A percentile compares a stretch with the other conserved stretches of the same genome.
phyloP scores from a whole-genome alignment of 129 eudicot genomes.

The Artemisia annua region DNA sequence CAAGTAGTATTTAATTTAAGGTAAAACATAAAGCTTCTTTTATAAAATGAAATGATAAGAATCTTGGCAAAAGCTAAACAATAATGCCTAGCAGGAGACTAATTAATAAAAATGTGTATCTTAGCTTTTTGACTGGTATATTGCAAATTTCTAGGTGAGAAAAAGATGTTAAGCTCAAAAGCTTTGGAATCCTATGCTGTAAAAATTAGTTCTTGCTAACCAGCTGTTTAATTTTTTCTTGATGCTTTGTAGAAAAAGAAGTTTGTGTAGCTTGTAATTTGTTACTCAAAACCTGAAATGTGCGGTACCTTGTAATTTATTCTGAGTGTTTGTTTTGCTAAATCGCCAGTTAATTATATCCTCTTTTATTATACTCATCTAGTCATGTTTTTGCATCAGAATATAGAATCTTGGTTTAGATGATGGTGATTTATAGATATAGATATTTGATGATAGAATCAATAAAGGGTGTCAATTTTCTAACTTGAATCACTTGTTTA shows the following conservation, averaged over 20 bases:
- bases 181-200: conserved; percentile 81
- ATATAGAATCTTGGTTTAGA: too few relatives aligned
- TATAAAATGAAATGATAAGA: conserved; percentile 63
- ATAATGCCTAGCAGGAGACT: conserved; percentile 76
- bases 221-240: conserved; percentile 17
- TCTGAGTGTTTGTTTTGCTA: too few relatives aligned
- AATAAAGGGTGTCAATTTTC: not conserved
- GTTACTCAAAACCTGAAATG: not conserved
- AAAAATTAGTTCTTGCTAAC: conserved; percentile 25
- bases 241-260: not conserved
- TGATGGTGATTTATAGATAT: not conserved
- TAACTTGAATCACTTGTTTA: conserved; percentile 4
- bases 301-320: too few relatives aligned
- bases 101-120: conserved; percentile 48
- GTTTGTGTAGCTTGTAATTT: conserved; percentile 1
- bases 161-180: conserved; percentile 46
- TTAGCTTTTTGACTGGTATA: conserved; percentile 66
- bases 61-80: conserved; percentile 86
- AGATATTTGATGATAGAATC: not conserved
- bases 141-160: conserved; percentile 42
- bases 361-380: too few relatives aligned
- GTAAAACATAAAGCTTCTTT: conserved; percentile 65
- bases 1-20: conserved; percentile 47
- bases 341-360: not conserved
- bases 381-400: too few relatives aligned